phyloP scores from a whole-genome alignment of 306 rosid species.

The Begonia masoniana region DNA sequence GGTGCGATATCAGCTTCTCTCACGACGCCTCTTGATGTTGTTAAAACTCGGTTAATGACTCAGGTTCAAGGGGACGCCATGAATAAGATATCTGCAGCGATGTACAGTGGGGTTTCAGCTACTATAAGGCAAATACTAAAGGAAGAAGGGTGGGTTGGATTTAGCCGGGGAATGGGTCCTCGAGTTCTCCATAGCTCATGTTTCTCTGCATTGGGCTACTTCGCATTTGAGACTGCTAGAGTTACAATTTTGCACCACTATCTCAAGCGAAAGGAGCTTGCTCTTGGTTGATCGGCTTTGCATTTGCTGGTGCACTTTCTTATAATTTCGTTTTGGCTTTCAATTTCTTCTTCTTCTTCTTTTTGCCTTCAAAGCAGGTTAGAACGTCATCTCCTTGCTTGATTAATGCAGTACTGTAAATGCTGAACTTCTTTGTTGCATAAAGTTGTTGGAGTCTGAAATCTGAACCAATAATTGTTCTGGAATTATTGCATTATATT shows the following conservation, averaged over 20 bases:
- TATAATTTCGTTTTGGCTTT: too few relatives aligned
- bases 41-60: conserved; percentile 89
- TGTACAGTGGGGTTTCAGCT: conserved; percentile 44
- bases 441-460: too few relatives aligned
- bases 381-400: too few relatives aligned
- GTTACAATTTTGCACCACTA: conserved; percentile 42
- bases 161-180: conserved; percentile 86
- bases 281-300: conserved; percentile 20
- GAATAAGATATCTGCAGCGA: conserved; percentile 35
- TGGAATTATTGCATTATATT: too few relatives aligned
- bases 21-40: conserved; percentile 85
- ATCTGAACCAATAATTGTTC: too few relatives aligned
- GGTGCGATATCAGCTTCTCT: conserved; percentile 84
- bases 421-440: too few relatives aligned
- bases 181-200: conserved; percentile 86
- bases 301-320: not conserved
- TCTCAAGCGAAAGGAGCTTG: conserved; percentile 36
- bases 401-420: too few relatives aligned
- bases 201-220: conserved; percentile 82
- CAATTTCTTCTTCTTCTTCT: too few relatives aligned
- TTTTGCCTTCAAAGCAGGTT: too few relatives aligned
- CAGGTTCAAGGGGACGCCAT: conserved; percentile 45
- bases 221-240: conserved; percentile 93
- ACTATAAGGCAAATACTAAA: conserved; percentile 48
- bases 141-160: conserved; percentile 82